Percentiles rank a stretch among this genome's conserved stretches.
Evolutionary conservation across 106 monocot genomes (phyloP).

Genomic region (Allium fistulosum): DNA sequence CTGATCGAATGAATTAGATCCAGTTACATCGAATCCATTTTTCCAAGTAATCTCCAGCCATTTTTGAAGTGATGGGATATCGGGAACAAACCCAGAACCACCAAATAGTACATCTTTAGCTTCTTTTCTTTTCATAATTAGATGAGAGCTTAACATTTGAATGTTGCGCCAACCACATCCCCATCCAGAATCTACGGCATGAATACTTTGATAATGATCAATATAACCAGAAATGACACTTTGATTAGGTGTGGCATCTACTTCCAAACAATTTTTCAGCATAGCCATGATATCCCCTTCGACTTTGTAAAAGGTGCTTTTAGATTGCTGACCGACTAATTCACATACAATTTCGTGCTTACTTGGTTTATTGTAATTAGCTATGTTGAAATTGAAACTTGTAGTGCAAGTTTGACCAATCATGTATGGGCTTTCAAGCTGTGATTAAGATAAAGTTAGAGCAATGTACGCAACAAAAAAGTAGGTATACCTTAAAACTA

Average conservation of each 20-base stretch:
- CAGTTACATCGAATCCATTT: conserved; percentile 62
- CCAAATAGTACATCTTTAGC: conserved; percentile 67
- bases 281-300: conserved; percentile 71
- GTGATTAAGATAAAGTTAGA: conserved; percentile 5
- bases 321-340: conserved; percentile 40
- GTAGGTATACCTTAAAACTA: too few relatives aligned
- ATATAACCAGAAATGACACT: conserved; percentile 63
- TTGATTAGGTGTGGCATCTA: conserved; percentile 30
- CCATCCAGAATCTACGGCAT: conserved; percentile 76
- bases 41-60: conserved; percentile 99
- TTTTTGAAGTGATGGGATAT: conserved; percentile 79
- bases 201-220: conserved; percentile 73
- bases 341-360: conserved; percentile 24
- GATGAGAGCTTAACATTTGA: conserved; percentile 93
- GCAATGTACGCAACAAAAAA: too few relatives aligned
- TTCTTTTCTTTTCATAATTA: conserved; percentile 65
- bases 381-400: conserved; percentile 8
- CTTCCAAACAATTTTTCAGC: conserved; percentile 56
- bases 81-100: conserved; percentile 87
- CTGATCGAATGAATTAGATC: conserved; percentile 47
- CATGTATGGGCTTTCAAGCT: conserved; percentile 25
- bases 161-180: conserved; percentile 98
- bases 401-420: conserved; percentile 20
- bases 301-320: conserved; percentile 42
- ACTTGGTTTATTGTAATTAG: conserved; percentile 5